Evolutionary conservation across 2,329 filamentous ascomycete species (phyloP).

Genomic region (Grosmannia serpens): DNA sequence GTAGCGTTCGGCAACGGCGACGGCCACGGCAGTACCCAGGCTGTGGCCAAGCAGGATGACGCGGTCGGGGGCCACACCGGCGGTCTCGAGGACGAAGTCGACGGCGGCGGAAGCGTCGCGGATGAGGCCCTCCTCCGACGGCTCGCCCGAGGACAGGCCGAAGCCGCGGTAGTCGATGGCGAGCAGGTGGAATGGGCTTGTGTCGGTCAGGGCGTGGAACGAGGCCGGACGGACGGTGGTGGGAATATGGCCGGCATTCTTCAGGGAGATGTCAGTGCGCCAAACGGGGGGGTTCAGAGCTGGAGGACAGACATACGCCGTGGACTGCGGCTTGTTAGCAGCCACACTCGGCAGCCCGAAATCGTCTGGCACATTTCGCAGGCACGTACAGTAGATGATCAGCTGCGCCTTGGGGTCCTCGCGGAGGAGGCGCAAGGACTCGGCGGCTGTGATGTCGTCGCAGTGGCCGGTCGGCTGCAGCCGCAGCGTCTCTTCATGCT

Average conservation of each 20-base stretch:
- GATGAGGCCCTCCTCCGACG: conserved; percentile 71
- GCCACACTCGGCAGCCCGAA: too few relatives aligned
- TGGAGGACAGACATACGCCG: conserved; percentile 34
- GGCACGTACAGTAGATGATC: conserved; percentile 48
- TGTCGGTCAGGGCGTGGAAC: conserved; percentile 66
- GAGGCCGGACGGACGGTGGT: conserved; percentile 65
- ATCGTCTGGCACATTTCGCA: conserved; percentile 1
- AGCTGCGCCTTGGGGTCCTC: conserved; percentile 52
- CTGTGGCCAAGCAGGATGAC: conserved; percentile 81
- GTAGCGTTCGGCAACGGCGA: conserved; percentile 63
- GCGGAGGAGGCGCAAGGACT: conserved; percentile 49
- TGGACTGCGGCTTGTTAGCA: conserved; percentile 36
- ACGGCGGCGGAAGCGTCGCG: conserved; percentile 64
- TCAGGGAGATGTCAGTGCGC: conserved; percentile 3
- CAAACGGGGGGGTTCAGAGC: neutral
- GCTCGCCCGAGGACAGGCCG: conserved; percentile 66
- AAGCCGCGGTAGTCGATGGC: conserved; percentile 87
- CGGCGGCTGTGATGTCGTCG: conserved; percentile 41
- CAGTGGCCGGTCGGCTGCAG: conserved; percentile 37
- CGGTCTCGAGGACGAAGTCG: conserved; percentile 56
- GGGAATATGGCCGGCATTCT: conserved; percentile 80
- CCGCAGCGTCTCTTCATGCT: conserved; percentile 54
- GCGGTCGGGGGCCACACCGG: conserved; percentile 53
- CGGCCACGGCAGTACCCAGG: conserved; percentile 74
- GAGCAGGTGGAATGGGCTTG: conserved; percentile 69